Conservation (phyloP, 1,139 yeast species). For the Debaryomyces udenii region DNA sequence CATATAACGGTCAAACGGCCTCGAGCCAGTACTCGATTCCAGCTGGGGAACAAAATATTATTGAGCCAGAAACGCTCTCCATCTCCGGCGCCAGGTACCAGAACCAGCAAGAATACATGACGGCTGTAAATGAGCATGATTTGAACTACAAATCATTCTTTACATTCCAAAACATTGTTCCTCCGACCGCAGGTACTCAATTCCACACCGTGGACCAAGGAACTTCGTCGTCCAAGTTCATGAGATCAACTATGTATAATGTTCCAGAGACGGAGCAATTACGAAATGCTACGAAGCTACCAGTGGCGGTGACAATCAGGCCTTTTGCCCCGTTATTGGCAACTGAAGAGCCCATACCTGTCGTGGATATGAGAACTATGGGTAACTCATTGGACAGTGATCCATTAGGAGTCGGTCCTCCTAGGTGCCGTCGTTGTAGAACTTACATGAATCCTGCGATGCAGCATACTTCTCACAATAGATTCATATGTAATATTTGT, state of each 20-base stretch:
- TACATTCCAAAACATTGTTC: slow-evolving; percentile 74
- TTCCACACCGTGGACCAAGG: slow-evolving; percentile 80
- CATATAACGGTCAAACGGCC: slow-evolving; percentile 5
- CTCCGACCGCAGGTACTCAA: slow-evolving; percentile 81
- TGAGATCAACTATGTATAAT: slow-evolving; percentile 79
- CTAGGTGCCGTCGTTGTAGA: slow-evolving; percentile 90
- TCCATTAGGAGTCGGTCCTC: slow-evolving; percentile 60
- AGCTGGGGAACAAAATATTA: background rate
- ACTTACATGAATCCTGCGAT: slow-evolving; percentile 86
- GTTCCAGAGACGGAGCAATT: slow-evolving; percentile 78
- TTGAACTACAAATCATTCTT: slow-evolving; percentile 47
- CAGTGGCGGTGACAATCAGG: slow-evolving; percentile 76
- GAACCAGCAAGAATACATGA: slow-evolving; percentile 52
- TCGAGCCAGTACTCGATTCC: slow-evolving; percentile 3
- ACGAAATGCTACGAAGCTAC: slow-evolving; percentile 72
- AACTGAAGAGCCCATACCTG: slow-evolving; percentile 64
- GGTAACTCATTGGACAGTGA: slow-evolving; percentile 29
- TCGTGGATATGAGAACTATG: slow-evolving; percentile 58
- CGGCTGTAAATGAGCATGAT: slow-evolving; percentile 27
- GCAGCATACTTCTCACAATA: slow-evolving; percentile 66
- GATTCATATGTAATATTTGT: slow-evolving; percentile 86
- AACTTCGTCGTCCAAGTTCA: slow-evolving; percentile 76
- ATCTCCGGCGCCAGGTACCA: slow-evolving; percentile 58
- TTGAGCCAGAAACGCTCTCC: slow-evolving; percentile 34
- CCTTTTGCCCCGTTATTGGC: slow-evolving; percentile 73